Conservation (phyloP, 2,329 filamentous ascomycete species). For the Hymenoscyphus albidus region DNA sequence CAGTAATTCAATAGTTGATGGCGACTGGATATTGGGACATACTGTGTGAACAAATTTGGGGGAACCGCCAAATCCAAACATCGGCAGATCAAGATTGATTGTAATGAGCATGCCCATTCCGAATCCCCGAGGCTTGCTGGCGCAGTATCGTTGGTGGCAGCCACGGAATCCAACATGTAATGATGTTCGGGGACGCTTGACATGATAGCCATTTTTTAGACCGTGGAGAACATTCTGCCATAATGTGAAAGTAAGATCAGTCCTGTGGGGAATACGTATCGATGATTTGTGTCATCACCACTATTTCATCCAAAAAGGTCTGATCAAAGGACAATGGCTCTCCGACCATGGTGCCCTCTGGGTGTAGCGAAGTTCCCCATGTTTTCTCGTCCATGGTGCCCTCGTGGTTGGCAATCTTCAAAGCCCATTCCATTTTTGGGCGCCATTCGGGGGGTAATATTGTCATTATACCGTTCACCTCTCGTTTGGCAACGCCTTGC, state of each 20-base stretch:
- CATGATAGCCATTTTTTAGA: neutral
- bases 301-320: neutral
- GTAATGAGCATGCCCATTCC: too few relatives aligned
- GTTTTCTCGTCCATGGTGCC: slow-evolving; percentile 29
- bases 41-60: neutral
- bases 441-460: slow-evolving; percentile 32
- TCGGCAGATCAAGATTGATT: too few relatives aligned
- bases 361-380: slow-evolving; percentile 26
- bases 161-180: neutral
- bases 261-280: neutral
- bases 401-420: slow-evolving; percentile 30
- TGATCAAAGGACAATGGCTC: neutral
- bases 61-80: neutral
- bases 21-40: neutral
- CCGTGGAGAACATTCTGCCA: neutral
- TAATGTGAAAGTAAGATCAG: neutral
- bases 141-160: neutral
- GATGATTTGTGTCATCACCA: slow-evolving; percentile 2
- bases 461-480: slow-evolving; percentile 53
- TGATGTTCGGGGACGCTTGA: neutral
- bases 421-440: slow-evolving; percentile 34
- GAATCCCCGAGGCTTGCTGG: too few relatives aligned
- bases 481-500: slow-evolving; percentile 59
- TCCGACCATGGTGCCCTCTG: neutral
- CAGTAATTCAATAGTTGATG: neutral